phyloP scores from a whole-genome alignment of 2,329 filamentous ascomycete genomes.

The Chrysoporthe deuterocubensis region DNA sequence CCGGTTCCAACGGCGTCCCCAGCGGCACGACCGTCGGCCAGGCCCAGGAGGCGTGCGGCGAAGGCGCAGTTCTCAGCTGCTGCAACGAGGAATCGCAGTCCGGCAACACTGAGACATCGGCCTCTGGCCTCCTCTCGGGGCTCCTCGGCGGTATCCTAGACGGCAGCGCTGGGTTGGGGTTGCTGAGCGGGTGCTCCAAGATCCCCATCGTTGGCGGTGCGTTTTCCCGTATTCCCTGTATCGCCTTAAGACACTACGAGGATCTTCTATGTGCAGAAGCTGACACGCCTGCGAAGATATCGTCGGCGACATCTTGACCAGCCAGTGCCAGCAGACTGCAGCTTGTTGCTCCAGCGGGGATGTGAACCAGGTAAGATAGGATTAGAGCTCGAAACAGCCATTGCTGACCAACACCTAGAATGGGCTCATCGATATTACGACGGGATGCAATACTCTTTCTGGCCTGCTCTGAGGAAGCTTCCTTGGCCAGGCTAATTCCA shows the following conservation, averaged over 20 bases:
- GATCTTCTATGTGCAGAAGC: background rate
- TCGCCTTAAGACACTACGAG: no score
- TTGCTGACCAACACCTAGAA: background rate
- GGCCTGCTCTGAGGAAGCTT: background rate
- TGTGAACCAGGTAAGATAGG: slow-evolving; percentile 13
- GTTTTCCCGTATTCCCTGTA: background rate
- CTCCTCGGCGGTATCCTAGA: background rate
- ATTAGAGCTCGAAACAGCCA: background rate
- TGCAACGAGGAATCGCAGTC: slow-evolving; percentile 8
- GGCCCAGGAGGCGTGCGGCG: slow-evolving; percentile 4
- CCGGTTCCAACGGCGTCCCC: background rate
- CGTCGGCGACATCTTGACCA: slow-evolving; percentile 3
- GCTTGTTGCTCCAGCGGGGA: background rate
- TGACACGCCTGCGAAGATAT: background rate
- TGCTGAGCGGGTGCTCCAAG: slow-evolving; percentile 9
- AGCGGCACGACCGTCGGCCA: background rate
- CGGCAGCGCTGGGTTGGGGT: background rate
- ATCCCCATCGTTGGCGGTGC: slow-evolving; percentile 1
- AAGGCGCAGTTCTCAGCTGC: background rate
- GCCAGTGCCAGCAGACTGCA: slow-evolving; percentile 11
- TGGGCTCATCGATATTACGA: slow-evolving; percentile 2
- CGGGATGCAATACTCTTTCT: slow-evolving; percentile 1
- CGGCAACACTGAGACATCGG: background rate
- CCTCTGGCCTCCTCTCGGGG: background rate
- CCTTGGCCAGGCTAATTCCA: background rate